Conservation (phyloP, 768 basidiomycete species). For the Lactarius psammicola region DNA sequence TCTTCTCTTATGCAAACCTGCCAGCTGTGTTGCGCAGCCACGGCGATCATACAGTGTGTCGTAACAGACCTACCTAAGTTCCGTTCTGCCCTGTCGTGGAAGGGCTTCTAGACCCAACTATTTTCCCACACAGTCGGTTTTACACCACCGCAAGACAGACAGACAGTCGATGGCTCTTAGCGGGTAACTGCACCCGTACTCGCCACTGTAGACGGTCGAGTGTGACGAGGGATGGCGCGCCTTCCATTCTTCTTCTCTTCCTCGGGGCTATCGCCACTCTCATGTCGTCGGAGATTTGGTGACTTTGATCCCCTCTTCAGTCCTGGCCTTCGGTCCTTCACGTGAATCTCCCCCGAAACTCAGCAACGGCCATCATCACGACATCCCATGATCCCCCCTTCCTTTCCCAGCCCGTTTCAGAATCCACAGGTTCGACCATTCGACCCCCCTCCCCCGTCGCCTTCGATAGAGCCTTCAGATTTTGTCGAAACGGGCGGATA, state of each 20-base stretch:
- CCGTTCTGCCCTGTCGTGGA: constrained; percentile 7
- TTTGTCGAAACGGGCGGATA: not conserved
- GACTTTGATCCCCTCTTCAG: constrained; percentile 5
- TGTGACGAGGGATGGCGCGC: not conserved
- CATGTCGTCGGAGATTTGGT: constrained; percentile 15
- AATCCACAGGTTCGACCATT: constrained; percentile 5
- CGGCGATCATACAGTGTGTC: constrained; percentile 23
- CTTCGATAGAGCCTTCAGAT: constrained; percentile 9
- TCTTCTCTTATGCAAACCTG: not conserved
- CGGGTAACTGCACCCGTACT: not conserved
- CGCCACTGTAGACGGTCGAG: not conserved
- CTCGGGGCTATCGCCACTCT: not conserved
- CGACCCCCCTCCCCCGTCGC: not conserved
- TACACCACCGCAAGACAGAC: not conserved
- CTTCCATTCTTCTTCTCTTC: constrained; percentile 9
- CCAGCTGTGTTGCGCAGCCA: constrained; percentile 4
- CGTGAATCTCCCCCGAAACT: constrained; percentile 10
- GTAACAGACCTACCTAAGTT: constrained; percentile 18
- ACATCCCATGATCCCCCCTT: constrained; percentile 15
- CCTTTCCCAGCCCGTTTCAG: constrained; percentile 25
- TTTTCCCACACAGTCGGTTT: constrained; percentile 5
- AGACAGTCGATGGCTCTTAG: not conserved
- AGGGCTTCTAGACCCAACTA: constrained; percentile 18
- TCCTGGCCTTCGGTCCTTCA: constrained; percentile 12
- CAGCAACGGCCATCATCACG: constrained; percentile 13